Base-by-base conservation (phyloP, 1,284 basidiomycete species). In the Moesziomyces antarcticus region DNA sequence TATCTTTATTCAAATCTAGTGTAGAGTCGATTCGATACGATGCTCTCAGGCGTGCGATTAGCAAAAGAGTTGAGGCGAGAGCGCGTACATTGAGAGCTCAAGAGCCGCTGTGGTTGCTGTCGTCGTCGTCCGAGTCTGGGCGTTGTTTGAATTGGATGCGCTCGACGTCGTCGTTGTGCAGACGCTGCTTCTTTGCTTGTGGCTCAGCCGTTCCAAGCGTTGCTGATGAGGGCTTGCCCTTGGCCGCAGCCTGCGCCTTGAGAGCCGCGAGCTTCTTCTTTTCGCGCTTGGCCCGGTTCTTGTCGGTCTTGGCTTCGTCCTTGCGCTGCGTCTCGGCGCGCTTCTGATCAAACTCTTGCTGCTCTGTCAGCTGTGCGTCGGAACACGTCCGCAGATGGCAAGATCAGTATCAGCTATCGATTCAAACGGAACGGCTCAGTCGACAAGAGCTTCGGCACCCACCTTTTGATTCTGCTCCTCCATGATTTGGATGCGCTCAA, bases 401-500 rank as follows among this genome's bases (percentile, higher is more conserved):
- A 20, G 9, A 42, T 56, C 47, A 41, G 60, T 18, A 48, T 13
- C 13, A 13, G 30, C 25, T 27, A 27, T 8, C 25, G 25, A 27
- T 27, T 8, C 5, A 4, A 11, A 13, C 2, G 13, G 11, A 33
- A 30, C 11, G 30, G 30, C 30, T n/a, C 10, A 18, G 37, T 40
- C 37, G 37, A 13, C 1, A 18, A 40, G 37, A 18, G 37, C 37
- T 18, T 33, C 4, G 11, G 30, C 7, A 85, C 88, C 68, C 75
- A 94, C 96, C 85, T 91, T 91, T 79, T 88, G 87, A 10, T 90
- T 85, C 73, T 90, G 87, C 68, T 97, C 93, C 73, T 97, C 93
- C 88, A 99, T 90, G 10, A 96, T 79, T 85, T 92, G 93, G 56
- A 99, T 84, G 50, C 97, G 87, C 85, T 99, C 97, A 79, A 96